phyloP scores from a whole-genome alignment of 257 asterid species.

The Plantago ovata region DNA sequence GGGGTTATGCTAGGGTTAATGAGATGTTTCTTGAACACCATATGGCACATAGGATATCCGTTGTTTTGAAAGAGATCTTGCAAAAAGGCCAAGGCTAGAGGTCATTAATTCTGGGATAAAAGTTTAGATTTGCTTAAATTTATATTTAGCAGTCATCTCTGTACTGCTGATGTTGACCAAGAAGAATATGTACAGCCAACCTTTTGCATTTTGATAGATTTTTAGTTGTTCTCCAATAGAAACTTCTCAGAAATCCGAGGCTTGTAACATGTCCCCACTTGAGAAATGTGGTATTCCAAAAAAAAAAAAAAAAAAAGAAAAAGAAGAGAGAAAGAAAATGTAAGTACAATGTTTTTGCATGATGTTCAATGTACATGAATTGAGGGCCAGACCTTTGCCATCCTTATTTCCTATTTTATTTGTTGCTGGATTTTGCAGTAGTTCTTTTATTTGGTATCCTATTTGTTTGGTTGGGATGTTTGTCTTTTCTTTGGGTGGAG shows the following conservation, averaged over 20 bases:
- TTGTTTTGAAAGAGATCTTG: slow-evolving; percentile 60
- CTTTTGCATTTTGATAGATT: neutral
- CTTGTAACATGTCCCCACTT: neutral
- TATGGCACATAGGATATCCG: slow-evolving; percentile 68
- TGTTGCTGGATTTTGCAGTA: neutral
- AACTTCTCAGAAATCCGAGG: neutral
- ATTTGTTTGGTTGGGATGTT: neutral
- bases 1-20: slow-evolving; percentile 63
- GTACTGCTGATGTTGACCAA: neutral
- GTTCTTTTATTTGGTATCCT: neutral
- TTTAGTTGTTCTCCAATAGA: neutral
- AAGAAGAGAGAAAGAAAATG: too few relatives aligned
- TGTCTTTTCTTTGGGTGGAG: neutral
- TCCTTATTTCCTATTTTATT: neutral
- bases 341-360: neutral
- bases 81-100: slow-evolving; percentile 31
- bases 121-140: neutral
- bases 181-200: slow-evolving; percentile 1
- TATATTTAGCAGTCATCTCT: neutral
- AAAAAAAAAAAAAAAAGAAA: neutral
- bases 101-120: slow-evolving; percentile 6
- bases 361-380: neutral
- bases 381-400: neutral
- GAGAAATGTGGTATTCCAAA: neutral
- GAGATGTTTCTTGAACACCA: slow-evolving; percentile 79